phyloP scores from a whole-genome alignment of 805 yeast genomes.

The Schwanniomyces vanrijiae region DNA sequence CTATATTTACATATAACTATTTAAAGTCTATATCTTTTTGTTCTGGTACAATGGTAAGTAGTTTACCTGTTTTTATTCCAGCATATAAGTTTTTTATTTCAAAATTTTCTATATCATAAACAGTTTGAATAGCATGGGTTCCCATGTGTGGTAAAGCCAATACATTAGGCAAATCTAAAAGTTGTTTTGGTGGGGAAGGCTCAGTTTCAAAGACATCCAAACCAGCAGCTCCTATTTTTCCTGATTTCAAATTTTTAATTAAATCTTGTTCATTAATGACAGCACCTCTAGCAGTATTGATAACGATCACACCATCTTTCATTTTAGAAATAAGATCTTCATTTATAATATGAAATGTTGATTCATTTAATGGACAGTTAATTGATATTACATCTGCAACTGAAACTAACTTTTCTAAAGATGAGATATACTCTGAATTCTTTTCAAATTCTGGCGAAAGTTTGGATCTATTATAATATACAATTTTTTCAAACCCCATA shows the following conservation, averaged over 20 bases:
- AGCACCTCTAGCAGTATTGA: slow-evolving; percentile 85
- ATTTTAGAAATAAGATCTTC: slow-evolving; percentile 56
- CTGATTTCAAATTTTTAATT: slow-evolving; percentile 50
- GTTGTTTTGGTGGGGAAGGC: slow-evolving; percentile 58
- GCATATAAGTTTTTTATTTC: slow-evolving; percentile 62
- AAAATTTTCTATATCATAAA: slow-evolving; percentile 69
- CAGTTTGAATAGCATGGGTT: slow-evolving; percentile 67
- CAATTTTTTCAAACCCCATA: slow-evolving; percentile 64
- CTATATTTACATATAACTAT: too few species aligned
- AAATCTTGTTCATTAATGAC: slow-evolving; percentile 56
- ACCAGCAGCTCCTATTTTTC: slow-evolving; percentile 62
- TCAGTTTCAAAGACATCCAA: slow-evolving; percentile 69
- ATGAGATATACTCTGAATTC: slow-evolving; percentile 59
- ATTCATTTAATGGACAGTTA: slow-evolving; percentile 65
- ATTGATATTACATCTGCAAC: slow-evolving; percentile 66
- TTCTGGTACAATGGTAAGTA: slow-evolving; percentile 72
- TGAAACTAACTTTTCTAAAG: slow-evolving; percentile 60
- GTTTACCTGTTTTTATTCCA: slow-evolving; percentile 59
- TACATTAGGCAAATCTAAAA: slow-evolving; percentile 59
- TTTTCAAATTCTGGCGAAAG: slow-evolving; percentile 56
- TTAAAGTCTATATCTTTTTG: slow-evolving; percentile 27
- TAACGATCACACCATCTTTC: slow-evolving; percentile 74
- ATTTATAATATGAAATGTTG: slow-evolving; percentile 64
- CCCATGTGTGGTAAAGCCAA: slow-evolving; percentile 80
- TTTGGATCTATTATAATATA: slow-evolving; percentile 64